Base-by-base conservation (phyloP, 2,329 filamentous ascomycete genomes). In the Epichloe typhina region DNA sequence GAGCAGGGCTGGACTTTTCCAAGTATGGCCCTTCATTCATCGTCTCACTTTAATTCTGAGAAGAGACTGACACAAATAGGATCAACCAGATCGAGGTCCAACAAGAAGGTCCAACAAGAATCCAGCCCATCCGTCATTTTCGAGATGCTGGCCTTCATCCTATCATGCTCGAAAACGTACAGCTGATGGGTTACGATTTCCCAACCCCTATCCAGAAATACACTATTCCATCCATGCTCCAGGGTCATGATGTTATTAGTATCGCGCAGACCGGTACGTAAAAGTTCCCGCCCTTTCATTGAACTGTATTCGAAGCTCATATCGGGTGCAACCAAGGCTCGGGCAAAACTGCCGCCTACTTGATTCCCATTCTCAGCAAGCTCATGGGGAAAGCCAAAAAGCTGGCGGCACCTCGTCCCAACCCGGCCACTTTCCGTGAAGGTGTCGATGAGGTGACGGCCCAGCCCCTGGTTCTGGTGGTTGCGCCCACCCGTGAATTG, bases 341-440 rank as follows among this genome's bases (percentile, higher is more conserved):
- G 26, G 93, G 93, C 49, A 98, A 98, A 74, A 98, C 93, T 0
- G 91, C 86, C 0, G 90, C 93, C 0, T 98, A 93, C 62, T 69
- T 98, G 4, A 80, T 96, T 50, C 93, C 93, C 0, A 86, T 95
- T 53, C 62, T 97, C 48, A 95, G 89, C 53, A 85, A 86, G 65
- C 71, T 98, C 21, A 96, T 97, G 88, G 93, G 93, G 26, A 97
- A 97, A 70, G 88, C 86, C 5, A 93, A 89, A 70, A 90, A 89
- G 68, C 71, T 96, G 6, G 83, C 84, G 1, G 90, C 87, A 5
- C 76, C 81, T 43, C 85, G 90, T 4, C 88, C 90, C 0, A 82
- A 84, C 55, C 73, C 79, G 0, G 65, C 66, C 1, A 73, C 69
- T 0, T 84, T 81, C 59, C 69, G 77, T 11, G 66, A 75, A 2